Evolutionary conservation across 1,139 yeast species (phyloP), one percentile per base, ranked within the genome.

Genomic region (Taphrina betulina): DNA sequence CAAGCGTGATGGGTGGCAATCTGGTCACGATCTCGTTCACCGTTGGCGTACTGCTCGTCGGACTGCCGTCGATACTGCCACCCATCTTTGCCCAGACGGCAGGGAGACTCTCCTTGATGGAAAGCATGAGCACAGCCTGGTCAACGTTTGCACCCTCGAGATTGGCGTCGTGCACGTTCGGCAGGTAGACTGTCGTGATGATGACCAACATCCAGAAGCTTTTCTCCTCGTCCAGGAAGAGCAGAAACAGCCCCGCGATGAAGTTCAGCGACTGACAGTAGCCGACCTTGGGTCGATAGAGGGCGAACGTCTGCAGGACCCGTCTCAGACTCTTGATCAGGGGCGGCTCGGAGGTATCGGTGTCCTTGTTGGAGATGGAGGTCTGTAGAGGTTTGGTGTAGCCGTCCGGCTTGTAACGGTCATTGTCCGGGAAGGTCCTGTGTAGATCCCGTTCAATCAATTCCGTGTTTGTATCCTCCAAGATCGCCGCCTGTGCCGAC

Each of bases 231-330:
- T 81, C 83, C 83, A 90, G 77, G 67, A 90, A 89, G 17, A 92
- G 71, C 37, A 92, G 72, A 42, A 92, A 71, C 57, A 89, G 74
- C 0, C 96, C 98, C 1, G 95, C 95, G 51, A 92, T 75, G 68
- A 92, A 92, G 66, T 92, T 92, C 65, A 92, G 77, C 17, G 95
- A 86, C 69, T 92, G 98, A 69, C 98, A 92, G 71, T 92, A 92
- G 1, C 98, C 98, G 53, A 90, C 86, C 46, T 83, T 82, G 0
- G 97, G 96, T 65, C 83, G 88, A 66, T 85, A 85, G 20, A 83
- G 79, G 1, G 97, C 84, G 70, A 90, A 92, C 14, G 95, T 87
- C 20, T 81, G 79, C 50, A 92, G 74, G 0, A 92, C 95, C 48
- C 96, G 75, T 56, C 98, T 76, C 53, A 92, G 72, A 0, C 95